Evolutionary conservation across 2,329 filamentous ascomycete genomes (phyloP).

Genomic region (Trichoderma breve): DNA sequence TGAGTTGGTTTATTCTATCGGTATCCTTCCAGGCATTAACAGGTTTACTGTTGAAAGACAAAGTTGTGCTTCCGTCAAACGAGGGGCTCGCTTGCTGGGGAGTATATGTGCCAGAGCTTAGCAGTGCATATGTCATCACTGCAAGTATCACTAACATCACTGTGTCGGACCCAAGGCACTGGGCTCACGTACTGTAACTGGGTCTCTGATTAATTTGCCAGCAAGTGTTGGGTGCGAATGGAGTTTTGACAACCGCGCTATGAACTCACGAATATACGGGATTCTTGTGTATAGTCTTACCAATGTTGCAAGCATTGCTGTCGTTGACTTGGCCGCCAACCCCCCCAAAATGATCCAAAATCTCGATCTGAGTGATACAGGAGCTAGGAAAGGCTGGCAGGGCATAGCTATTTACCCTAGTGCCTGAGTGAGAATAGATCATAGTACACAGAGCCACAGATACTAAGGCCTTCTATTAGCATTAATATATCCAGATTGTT

Average conservation of each 20-base stretch:
- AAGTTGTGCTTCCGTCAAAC: background rate
- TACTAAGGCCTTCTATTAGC: background rate
- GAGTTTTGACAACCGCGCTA: too few relatives aligned
- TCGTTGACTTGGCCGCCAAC: background rate
- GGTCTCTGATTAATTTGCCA: too few relatives aligned
- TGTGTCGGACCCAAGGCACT: background rate
- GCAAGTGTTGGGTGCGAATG: too few relatives aligned
- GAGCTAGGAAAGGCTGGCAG: background rate
- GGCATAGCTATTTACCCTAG: background rate
- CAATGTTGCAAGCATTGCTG: background rate
- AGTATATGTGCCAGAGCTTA: background rate
- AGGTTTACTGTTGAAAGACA: background rate
- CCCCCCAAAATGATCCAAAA: background rate
- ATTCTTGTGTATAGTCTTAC: background rate
- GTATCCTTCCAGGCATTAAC: too few relatives aligned
- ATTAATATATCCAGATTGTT: too few relatives aligned
- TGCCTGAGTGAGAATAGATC: background rate
- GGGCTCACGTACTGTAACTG: too few relatives aligned
- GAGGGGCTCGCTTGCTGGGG: constrained; percentile 5
- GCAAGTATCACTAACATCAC: background rate
- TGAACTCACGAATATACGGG: too few relatives aligned
- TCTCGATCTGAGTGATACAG: background rate
- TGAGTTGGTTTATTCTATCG: too few relatives aligned
- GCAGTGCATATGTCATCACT: background rate
- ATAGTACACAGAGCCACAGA: background rate